Evolutionary conservation across 176 grass and related monocot genomes (phyloP).

Genomic region (Pharus latifolius): DNA sequence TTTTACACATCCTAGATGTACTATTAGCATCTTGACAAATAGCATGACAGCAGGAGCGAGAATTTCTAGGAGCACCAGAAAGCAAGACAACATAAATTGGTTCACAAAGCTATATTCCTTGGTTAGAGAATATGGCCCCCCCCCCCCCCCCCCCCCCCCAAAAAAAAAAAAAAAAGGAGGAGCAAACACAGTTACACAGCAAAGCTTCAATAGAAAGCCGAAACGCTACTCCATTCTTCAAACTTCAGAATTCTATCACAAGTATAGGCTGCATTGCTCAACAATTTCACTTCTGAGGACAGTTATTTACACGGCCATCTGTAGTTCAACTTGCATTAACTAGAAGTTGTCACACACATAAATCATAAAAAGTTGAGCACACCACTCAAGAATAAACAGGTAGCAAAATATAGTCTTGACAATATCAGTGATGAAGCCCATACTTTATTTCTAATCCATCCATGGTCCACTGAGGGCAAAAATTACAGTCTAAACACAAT

Average conservation of each 20-base stretch:
- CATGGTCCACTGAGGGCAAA: background rate
- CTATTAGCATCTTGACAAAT: background rate
- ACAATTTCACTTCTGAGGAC: too few species aligned
- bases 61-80: background rate
- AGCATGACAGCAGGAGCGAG: background rate
- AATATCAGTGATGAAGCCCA: background rate
- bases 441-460: conserved; percentile 12
- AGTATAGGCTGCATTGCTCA: background rate
- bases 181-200: too few species aligned
- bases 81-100: background rate
- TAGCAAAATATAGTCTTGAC: background rate
- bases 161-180: background rate
- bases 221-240: background rate
- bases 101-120: background rate
- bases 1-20: background rate
- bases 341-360: too few species aligned
- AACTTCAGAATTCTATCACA: background rate
- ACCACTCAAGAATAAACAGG: background rate
- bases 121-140: background rate
- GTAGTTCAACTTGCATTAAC: too few species aligned
- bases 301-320: too few species aligned
- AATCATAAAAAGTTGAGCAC: background rate
- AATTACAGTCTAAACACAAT: background rate
- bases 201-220: background rate
- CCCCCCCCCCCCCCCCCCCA: background rate